phyloP scores from a whole-genome alignment of 129 eudicot species.

The Centrapalus pauciflorus region DNA sequence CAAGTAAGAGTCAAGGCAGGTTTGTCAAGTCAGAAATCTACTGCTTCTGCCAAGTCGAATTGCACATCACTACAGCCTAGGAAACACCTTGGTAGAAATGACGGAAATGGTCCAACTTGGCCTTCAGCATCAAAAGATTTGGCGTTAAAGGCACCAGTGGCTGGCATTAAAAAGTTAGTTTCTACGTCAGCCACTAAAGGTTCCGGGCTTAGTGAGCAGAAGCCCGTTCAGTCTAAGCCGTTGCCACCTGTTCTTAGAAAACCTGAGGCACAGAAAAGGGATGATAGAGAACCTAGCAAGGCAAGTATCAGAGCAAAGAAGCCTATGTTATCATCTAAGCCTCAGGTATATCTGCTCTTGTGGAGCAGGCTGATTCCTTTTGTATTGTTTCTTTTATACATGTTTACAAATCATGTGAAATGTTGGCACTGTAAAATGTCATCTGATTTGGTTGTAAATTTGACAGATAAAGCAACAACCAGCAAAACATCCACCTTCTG shows the following conservation, averaged over 20 bases:
- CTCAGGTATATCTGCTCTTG: no score
- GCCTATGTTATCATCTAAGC: constrained; percentile 42
- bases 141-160: constrained; percentile 34
- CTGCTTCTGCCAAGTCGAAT: constrained; percentile 30
- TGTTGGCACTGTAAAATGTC: neutral
- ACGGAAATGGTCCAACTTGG: constrained; percentile 73
- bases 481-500: constrained; percentile 24
- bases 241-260: constrained; percentile 36
- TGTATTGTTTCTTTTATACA: no score
- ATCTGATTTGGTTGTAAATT: constrained; percentile 10
- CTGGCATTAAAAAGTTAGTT: constrained; percentile 28
- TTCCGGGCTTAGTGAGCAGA: constrained; percentile 28
- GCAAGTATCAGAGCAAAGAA: constrained; percentile 37
- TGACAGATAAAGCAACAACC: constrained; percentile 54
- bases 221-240: constrained; percentile 26
- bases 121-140: constrained; percentile 40
- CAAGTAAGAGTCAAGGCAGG: constrained; percentile 34
- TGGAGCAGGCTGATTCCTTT: no score
- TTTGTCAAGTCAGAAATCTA: constrained; percentile 36
- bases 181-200: constrained; percentile 36
- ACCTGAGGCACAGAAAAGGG: constrained; percentile 33
- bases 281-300: constrained; percentile 32
- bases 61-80: constrained; percentile 36
- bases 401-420: no score
- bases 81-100: constrained; percentile 48